Base-by-base conservation (phyloP, 2,329 filamentous ascomycete genomes). In the Aspergillus flavus region DNA sequence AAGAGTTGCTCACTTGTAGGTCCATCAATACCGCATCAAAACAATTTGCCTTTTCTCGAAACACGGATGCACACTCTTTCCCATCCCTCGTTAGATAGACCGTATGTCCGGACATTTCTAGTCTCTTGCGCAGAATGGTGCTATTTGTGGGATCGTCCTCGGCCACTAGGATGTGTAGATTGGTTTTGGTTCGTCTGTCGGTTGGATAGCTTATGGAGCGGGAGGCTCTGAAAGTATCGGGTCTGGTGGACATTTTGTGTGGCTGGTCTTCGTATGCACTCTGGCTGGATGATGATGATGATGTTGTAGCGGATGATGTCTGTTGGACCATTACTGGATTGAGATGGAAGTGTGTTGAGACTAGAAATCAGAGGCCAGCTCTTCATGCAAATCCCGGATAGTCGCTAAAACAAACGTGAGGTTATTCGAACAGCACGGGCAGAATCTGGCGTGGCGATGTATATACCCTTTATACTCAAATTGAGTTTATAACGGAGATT, bases 11-110 rank as follows among this genome's bases (percentile, higher is more conserved):
- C 14, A 93, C 92, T 84, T 96, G 92, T 86, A 97, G 93, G 73
- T 96, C 93, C 93, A 96, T 96, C 66, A 97, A 82, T 55, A 97
- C 83, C 6, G 93, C 89, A 74, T 96, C 92, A 71, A 91, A 95
- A 26, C 80, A 78, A 30, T 76, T 76, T 0, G 88, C 82, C 57
- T 83, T 84, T 53, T 92, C 89, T 57, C 83, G 84, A 75, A 91
- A 94, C 5, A 87, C 83, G 57, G 84, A 83, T 6, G 91, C 89
- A 72, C 93, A 97, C 71, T 96, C 92, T 72, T 95, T 91, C 9
- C 93, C 93, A 66, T 96, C 96, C 43, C 91, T 84, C 0, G 92
- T 92, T 67, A 94, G 83, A 41, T 85, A 80, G 0, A 95, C 90
- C 0, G 84, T 78, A 67, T 96, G 91, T 0, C 91, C 91, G 1